Percentiles rank a stretch among this genome's conserved stretches.
phyloP scores from a whole-genome alignment of 2,329 filamentous ascomycete genomes.

The Paecilomyces formosus region DNA sequence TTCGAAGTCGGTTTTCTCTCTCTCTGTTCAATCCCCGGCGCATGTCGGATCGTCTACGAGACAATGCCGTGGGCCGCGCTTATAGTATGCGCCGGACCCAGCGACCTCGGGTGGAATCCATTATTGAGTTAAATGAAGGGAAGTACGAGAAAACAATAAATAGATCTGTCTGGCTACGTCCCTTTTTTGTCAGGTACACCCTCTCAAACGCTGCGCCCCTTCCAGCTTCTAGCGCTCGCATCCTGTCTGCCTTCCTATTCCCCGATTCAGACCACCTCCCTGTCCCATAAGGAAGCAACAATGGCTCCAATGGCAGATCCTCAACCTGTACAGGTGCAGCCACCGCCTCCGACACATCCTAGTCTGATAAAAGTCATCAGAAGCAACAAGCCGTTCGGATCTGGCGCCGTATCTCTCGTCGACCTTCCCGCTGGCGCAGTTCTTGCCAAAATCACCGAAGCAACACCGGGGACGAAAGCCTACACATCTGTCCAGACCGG shows the following conservation, averaged over 20 bases:
- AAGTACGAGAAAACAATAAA: background rate
- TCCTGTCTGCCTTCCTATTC: background rate
- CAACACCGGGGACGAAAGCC: conserved; percentile 37
- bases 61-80: background rate
- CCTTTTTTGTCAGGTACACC: background rate
- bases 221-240: background rate
- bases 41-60: background rate
- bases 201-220: background rate
- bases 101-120: background rate
- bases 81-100: background rate
- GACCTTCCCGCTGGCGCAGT: conserved; percentile 44
- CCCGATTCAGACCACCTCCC: background rate
- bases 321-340: background rate
- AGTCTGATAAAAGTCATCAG: conserved; percentile 3
- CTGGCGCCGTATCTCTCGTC: conserved; percentile 42
- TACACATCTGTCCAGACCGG: conserved; percentile 49
- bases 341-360: conserved; percentile 9
- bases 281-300: background rate
- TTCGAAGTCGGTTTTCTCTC: background rate
- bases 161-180: background rate
- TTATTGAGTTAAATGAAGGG: background rate
- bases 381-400: conserved; percentile 25
- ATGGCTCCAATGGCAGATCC: conserved; percentile 1
- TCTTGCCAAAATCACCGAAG: conserved; percentile 40
- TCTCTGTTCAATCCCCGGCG: background rate